These are phyloP conservation scores for Penicillium herquei DNA, from an alignment of 495 filamentous ascomycete species.

Conservation along the genomic window DNA sequence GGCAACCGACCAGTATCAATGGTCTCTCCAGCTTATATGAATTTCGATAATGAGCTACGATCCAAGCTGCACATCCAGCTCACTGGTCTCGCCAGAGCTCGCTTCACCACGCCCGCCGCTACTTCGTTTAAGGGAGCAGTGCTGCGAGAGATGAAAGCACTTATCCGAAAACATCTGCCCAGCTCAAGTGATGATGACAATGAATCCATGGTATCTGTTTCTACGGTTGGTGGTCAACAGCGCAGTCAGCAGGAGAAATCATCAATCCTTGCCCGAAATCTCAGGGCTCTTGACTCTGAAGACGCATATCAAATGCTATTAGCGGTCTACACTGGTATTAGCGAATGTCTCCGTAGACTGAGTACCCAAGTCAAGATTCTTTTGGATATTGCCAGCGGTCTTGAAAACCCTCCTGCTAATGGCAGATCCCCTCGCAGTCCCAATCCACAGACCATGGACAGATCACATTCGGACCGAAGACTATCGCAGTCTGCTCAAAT, in stretches of 20 bases:
- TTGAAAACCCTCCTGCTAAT: slow-evolving; percentile 42
- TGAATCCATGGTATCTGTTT: slow-evolving; percentile 84
- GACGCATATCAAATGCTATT: slow-evolving; percentile 85
- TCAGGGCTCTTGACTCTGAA: slow-evolving; percentile 77
- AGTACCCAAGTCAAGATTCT: slow-evolving; percentile 91
- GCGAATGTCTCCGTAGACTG: slow-evolving; percentile 80
- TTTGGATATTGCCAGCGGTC: slow-evolving; percentile 87
- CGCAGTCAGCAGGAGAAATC: slow-evolving; percentile 85
- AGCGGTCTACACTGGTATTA: slow-evolving; percentile 79
- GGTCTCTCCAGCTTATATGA: slow-evolving; percentile 70
- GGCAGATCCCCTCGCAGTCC: slow-evolving; percentile 52
- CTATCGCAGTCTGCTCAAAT: slow-evolving; percentile 26
- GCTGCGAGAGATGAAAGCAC: slow-evolving; percentile 78
- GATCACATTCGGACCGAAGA: slow-evolving; percentile 9
- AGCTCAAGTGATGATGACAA: slow-evolving; percentile 91
- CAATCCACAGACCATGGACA: slow-evolving; percentile 31
- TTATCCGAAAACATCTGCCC: slow-evolving; percentile 83
- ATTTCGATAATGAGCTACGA: slow-evolving; percentile 65
- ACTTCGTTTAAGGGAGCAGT: slow-evolving; percentile 84
- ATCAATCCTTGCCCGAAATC: slow-evolving; percentile 82
- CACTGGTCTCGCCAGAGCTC: slow-evolving; percentile 74
- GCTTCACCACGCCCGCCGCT: slow-evolving; percentile 74
- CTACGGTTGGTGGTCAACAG: slow-evolving; percentile 71
- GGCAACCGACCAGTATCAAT: slow-evolving; percentile 64
- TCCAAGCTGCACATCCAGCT: slow-evolving; percentile 64